Percentiles rank a stretch among this genome's conserved stretches.
Evolutionary conservation across 1,284 basidiomycete genomes (phyloP).

Genomic region (Leccinum solheimii): DNA sequence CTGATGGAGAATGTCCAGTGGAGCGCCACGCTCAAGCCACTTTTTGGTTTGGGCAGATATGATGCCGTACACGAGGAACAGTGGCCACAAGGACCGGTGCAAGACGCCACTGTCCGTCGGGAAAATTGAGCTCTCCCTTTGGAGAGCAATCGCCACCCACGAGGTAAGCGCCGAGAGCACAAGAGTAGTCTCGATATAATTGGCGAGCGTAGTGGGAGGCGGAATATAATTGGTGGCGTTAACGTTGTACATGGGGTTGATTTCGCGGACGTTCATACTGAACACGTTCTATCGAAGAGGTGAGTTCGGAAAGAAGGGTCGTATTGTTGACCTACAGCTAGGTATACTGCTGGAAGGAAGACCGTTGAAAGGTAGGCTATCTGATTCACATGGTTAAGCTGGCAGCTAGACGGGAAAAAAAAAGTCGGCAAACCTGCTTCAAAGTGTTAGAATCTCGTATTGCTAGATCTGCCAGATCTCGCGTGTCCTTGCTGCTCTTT

Average conservation of each 20-base stretch:
- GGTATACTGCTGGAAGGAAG: conserved; percentile 29
- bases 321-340: conserved; percentile 38
- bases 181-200: conserved; percentile 14
- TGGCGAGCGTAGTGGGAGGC: conserved; percentile 7
- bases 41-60: not conserved
- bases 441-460: conserved; percentile 46
- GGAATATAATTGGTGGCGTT: not conserved
- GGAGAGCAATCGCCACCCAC: conserved; percentile 21
- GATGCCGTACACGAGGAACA: conserved; percentile 8
- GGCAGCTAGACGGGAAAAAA: not conserved
- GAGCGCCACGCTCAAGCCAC: not conserved
- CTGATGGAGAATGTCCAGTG: not conserved
- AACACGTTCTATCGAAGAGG: conserved; percentile 30
- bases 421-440: conserved; percentile 38
- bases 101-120: conserved; percentile 1
- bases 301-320: conserved; percentile 6
- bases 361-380: conserved; percentile 31
- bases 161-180: conserved; percentile 17
- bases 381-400: conserved; percentile 11
- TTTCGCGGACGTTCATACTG: conserved; percentile 27
- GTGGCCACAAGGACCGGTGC: conserved; percentile 22
- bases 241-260: conserved; percentile 2
- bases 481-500: conserved; percentile 44
- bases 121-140: conserved; percentile 13
- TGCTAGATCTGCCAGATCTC: conserved; percentile 43